Percentiles rank a stretch among this genome's conserved stretches.
phyloP scores from a whole-genome alignment of 345 rosid species.

The Boechera stricta region DNA sequence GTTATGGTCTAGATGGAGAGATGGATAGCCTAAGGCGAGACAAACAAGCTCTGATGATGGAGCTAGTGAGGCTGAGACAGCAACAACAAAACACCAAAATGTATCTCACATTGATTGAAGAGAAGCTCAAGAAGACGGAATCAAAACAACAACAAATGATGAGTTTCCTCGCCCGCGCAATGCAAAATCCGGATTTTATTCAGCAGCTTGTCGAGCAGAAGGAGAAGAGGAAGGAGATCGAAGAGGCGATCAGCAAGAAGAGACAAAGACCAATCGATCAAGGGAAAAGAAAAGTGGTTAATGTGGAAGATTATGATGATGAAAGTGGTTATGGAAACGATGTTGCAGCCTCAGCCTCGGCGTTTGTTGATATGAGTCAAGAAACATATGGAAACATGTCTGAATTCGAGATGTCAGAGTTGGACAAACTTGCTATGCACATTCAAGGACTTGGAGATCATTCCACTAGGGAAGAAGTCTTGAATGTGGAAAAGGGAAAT shows the following conservation, averaged over 20 bases:
- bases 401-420: constrained; percentile 53
- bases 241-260: constrained; percentile 61
- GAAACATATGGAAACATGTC: constrained; percentile 50
- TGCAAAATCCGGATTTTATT: constrained; percentile 67
- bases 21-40: constrained; percentile 60
- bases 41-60: constrained; percentile 67
- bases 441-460: constrained; percentile 54
- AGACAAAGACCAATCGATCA: constrained; percentile 59
- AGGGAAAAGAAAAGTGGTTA: constrained; percentile 46
- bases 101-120: constrained; percentile 57
- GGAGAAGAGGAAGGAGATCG: constrained; percentile 58
- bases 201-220: constrained; percentile 61
- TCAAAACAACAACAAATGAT: constrained; percentile 71
- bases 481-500: constrained; percentile 35
- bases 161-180: constrained; percentile 76
- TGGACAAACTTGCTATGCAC: constrained; percentile 56
- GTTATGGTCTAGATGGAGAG: constrained; percentile 68
- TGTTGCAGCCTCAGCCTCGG: constrained; percentile 16
- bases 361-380: constrained; percentile 52
- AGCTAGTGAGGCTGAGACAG: constrained; percentile 67
- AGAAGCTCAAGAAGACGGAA: constrained; percentile 62
- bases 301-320: constrained; percentile 32
- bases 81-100: constrained; percentile 63
- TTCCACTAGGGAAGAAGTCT: constrained; percentile 32
- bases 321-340: constrained; percentile 21